Percentiles rank a stretch among this genome's conserved stretches.
Conservation (phyloP, 2,329 filamentous ascomycete genomes). For the Zelopaecilomyces penicillatus region DNA sequence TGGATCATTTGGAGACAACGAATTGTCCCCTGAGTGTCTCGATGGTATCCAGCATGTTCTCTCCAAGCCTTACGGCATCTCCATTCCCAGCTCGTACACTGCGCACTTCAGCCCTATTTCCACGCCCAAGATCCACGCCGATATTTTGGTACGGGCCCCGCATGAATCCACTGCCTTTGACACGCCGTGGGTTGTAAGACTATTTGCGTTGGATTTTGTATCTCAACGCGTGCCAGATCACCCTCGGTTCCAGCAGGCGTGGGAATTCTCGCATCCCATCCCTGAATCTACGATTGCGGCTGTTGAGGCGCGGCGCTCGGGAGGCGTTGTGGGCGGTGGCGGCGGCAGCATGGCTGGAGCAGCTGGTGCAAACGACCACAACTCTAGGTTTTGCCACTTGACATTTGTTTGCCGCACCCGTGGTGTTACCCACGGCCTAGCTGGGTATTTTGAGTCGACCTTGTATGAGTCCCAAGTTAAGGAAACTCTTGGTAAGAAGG, state of each 20-base stretch:
- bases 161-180: constrained; percentile 69
- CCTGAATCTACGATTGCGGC: constrained; percentile 47
- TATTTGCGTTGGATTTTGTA: constrained; percentile 83
- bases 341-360: constrained; percentile 67
- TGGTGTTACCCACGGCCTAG: constrained; percentile 83
- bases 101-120: constrained; percentile 90
- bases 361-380: constrained; percentile 83
- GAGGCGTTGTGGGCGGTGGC: constrained; percentile 57
- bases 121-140: constrained; percentile 75
- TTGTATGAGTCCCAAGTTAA: constrained; percentile 57
- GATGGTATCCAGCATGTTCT: constrained; percentile 92
- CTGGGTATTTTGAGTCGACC: constrained; percentile 94
- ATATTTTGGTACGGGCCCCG: constrained; percentile 56
- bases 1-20: constrained; percentile 93
- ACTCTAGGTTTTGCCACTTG: constrained; percentile 69
- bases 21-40: constrained; percentile 90
- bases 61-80: constrained; percentile 71
- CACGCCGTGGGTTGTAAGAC: constrained; percentile 89
- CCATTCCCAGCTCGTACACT: constrained; percentile 87
- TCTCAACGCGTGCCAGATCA: constrained; percentile 53
- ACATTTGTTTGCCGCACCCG: constrained; percentile 70
- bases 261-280: constrained; percentile 75
- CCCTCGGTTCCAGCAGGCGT: constrained; percentile 63
- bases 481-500: constrained; percentile 36
- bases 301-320: constrained; percentile 48